A percentile compares a stretch with the other conserved stretches of the same genome.
phyloP scores from a whole-genome alignment of 257 asterid genomes.

The Penstemon davidsonii region DNA sequence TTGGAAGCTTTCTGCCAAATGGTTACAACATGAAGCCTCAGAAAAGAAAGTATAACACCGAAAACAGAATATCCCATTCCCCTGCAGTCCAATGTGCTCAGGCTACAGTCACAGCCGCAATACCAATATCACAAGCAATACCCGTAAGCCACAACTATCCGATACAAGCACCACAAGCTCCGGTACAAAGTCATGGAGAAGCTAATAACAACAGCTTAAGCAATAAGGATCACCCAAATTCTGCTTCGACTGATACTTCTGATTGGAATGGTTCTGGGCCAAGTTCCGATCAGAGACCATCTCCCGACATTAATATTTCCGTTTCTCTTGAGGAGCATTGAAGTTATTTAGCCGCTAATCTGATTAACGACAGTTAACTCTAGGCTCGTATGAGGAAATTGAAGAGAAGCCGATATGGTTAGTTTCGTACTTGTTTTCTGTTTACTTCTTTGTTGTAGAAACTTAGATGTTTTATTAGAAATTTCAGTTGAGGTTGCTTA shows the following conservation, averaged over 20 bases:
- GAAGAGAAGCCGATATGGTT: constrained; percentile 31
- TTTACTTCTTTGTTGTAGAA: constrained; percentile 20
- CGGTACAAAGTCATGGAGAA: constrained; percentile 49
- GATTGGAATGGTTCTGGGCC: constrained; percentile 62
- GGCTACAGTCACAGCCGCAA: constrained; percentile 47
- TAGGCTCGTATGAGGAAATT: constrained; percentile 30
- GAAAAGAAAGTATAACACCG: constrained; percentile 44
- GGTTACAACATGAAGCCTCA: constrained; percentile 34
- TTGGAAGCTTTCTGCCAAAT: constrained; percentile 75
- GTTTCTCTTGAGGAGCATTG: constrained; percentile 54
- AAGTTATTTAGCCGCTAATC: constrained; percentile 20
- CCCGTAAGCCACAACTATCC: constrained; percentile 40
- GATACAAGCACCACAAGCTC: constrained; percentile 41
- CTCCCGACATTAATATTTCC: constrained; percentile 76
- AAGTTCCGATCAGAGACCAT: constrained; percentile 49
- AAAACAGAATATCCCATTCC: constrained; percentile 41
- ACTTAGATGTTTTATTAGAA: constrained; percentile 28
- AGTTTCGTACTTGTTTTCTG: constrained; percentile 12
- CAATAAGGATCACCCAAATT: constrained; percentile 49
- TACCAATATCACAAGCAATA: constrained; percentile 62
- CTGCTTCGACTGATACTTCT: constrained; percentile 55
- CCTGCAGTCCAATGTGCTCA: constrained; percentile 43
- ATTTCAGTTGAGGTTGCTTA: constrained; percentile 4
- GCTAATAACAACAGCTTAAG: constrained; percentile 38
- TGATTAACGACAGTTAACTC: constrained; percentile 31